Evolutionary conservation across 345 rosid species (phyloP), one percentile per base, ranked within the genome.

Genomic region (Xanthoceras sorbifolium): DNA sequence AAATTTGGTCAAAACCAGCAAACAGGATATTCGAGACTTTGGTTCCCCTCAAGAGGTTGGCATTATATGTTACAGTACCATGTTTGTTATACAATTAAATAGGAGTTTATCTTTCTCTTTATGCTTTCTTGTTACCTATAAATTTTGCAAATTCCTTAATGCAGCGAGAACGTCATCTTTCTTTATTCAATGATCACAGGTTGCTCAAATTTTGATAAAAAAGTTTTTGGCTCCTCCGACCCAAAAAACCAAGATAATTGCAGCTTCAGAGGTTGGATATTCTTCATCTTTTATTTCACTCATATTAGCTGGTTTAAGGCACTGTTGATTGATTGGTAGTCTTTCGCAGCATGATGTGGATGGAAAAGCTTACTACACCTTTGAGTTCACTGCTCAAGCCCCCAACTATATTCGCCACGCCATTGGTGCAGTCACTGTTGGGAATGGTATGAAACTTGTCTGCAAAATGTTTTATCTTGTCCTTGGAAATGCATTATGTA

Each of bases 321-420:
- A 20, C 28, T 57, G 28, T 57, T 57, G 62, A 57, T 57, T 22
- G 26, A 23, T 57, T 57, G 62, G 28, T 57, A 3, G 5, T 57
- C 28, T n/a, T 23, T 57, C 22, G 26, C 91, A 95, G 98, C 93
- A 88, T 50, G 93, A 90, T 44, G 92, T 79, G 1, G 97, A 95
- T 63, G 98, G 97, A 60, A 90, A 88, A 86, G 77, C 85, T 34
- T 92, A 93, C 80, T 95, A 92, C 80, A 86, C 89, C 68, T 86
- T 95, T 67, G 99, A 95, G 91, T 93, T 93, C 77, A 67, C 90
- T 65, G 93, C 87, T 77, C 88, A 86, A 76, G 97, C 98, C 54
- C 96, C 96, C 81, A 95, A 92, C 89, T 93, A 79, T 72, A 92
- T 89, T 4, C 94, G 99, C 40, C 99, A 95, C 79, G 99, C 97